Evolutionary conservation across 495 filamentous ascomycete species (phyloP).

Genomic region (Hapsidospora chrysogenum): DNA sequence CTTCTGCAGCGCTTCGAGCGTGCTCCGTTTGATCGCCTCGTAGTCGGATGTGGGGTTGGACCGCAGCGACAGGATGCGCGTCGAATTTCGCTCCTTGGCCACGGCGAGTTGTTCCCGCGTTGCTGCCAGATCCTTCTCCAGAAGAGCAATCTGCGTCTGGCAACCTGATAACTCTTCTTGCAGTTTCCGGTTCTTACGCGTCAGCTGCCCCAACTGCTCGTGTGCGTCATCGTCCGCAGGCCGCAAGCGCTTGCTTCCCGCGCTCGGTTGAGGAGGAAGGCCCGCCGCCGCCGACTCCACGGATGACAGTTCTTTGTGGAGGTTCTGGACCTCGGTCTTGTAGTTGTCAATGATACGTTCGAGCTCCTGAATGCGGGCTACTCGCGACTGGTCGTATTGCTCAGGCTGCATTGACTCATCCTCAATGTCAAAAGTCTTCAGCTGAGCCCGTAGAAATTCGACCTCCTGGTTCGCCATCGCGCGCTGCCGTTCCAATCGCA

Average conservation of each 20-base stretch:
- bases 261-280: constrained; percentile 7
- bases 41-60: constrained; percentile 76
- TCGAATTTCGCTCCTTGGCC: constrained; percentile 57
- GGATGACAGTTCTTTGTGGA: constrained; percentile 55
- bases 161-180: constrained; percentile 60
- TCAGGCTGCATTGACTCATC: constrained; percentile 71
- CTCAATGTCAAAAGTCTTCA: constrained; percentile 82
- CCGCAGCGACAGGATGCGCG: constrained; percentile 71
- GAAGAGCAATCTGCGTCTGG: constrained; percentile 44
- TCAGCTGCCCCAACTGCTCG: constrained; percentile 67
- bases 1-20: constrained; percentile 54
- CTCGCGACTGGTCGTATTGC: constrained; percentile 58
- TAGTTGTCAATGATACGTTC: constrained; percentile 79
- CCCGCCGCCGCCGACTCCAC: constrained; percentile 22
- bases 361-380: constrained; percentile 60
- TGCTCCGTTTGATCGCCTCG: constrained; percentile 66
- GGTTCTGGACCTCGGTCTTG: constrained; percentile 59
- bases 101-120: constrained; percentile 50
- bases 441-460: constrained; percentile 79
- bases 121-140: constrained; percentile 62
- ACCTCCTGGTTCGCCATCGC: constrained; percentile 78
- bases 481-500: constrained; percentile 63
- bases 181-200: constrained; percentile 68
- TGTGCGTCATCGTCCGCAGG: constrained; percentile 39
- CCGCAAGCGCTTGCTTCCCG: constrained; percentile 41